Evolutionary conservation across 2,329 filamentous ascomycete genomes (phyloP).

Genomic region (Venturia asperata): DNA sequence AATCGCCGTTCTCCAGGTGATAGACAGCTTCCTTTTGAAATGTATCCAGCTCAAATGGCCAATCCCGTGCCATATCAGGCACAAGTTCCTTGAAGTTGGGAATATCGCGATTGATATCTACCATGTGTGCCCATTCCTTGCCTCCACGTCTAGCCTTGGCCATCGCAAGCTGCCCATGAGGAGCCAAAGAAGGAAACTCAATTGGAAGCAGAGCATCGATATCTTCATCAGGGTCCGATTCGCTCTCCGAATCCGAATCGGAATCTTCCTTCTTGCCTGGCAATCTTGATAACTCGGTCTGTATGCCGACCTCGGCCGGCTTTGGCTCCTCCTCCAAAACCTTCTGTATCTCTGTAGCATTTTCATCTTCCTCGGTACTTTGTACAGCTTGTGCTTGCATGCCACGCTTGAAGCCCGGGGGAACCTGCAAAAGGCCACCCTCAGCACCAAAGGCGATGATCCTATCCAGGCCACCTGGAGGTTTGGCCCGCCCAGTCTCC

Average conservation of each 20-base stretch:
- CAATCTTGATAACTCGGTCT: constrained; percentile 25
- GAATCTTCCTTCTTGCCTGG: constrained; percentile 37
- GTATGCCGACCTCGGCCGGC: constrained; percentile 20
- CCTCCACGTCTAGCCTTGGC: constrained; percentile 66
- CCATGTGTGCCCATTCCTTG: constrained; percentile 96
- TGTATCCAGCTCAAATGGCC: constrained; percentile 94
- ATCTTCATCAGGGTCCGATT: constrained; percentile 46
- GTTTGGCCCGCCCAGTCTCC: constrained; percentile 33
- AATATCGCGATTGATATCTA: constrained; percentile 88
- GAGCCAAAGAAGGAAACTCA: constrained; percentile 87
- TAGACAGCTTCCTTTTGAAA: constrained; percentile 99
- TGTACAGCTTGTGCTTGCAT: constrained; percentile 61
- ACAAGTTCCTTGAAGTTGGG: constrained; percentile 91
- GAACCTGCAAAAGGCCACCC: constrained; percentile 69
- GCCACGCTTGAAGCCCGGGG: constrained; percentile 75
- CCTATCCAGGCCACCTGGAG: constrained; percentile 57
- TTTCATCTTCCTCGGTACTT: constrained; percentile 48
- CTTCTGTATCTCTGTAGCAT: constrained; percentile 63
- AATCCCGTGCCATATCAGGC: constrained; percentile 90
- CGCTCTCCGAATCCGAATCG: constrained; percentile 36
- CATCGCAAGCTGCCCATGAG: constrained; percentile 66
- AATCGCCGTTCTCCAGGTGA: constrained; percentile 92
- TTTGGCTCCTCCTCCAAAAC: constrained; percentile 47
- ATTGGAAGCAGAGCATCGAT: constrained; percentile 85
- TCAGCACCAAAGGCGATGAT: constrained; percentile 77